Conservation (phyloP, 108 stramenopile genomes). For the Fistulifera solaris region DNA sequence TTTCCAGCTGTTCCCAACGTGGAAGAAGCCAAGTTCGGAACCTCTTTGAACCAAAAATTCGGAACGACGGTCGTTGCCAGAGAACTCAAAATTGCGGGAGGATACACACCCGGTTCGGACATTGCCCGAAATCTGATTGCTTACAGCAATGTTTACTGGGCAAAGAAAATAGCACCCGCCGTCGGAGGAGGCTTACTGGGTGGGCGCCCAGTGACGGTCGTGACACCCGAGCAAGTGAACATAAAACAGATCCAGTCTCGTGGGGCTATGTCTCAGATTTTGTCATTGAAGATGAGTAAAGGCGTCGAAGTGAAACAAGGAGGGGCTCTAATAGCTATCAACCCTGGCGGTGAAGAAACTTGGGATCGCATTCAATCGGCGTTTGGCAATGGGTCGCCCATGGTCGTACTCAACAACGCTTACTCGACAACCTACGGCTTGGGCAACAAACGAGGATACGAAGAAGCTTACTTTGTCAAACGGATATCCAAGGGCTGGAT, state of each 20-base stretch:
- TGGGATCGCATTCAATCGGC: conserved; percentile 53
- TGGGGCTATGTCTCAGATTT: conserved; percentile 33
- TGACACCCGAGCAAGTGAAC: conserved; percentile 68
- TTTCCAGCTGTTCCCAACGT: conserved; percentile 79
- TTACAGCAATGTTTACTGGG: conserved; percentile 85
- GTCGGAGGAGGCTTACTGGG: conserved; percentile 39
- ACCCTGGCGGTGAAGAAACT: conserved; percentile 78
- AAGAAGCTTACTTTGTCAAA: conserved; percentile 78
- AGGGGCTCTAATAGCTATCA: conserved; percentile 62
- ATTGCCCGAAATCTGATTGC: conserved; percentile 70
- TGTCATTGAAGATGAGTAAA: conserved; percentile 20
- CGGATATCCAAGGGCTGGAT: conserved; percentile 82
- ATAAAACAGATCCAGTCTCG: conserved; percentile 38
- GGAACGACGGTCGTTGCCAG: conserved; percentile 55
- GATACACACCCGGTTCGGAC: conserved; percentile 81
- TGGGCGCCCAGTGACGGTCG: conserved; percentile 55
- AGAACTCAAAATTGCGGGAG: conserved; percentile 70
- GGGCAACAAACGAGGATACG: conserved; percentile 68
- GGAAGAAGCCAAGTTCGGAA: conserved; percentile 74
- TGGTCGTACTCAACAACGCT: conserved; percentile 70
- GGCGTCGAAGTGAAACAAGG: conserved; percentile 26
- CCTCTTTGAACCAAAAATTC: conserved; percentile 80
- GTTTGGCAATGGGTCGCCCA: conserved; percentile 43
- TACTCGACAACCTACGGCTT: conserved; percentile 81
- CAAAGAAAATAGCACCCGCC: conserved; percentile 61